These are phyloP conservation scores for Russula foetens DNA, from an alignment of 768 basidiomycete genomes.

Conservation along the genomic window DNA sequence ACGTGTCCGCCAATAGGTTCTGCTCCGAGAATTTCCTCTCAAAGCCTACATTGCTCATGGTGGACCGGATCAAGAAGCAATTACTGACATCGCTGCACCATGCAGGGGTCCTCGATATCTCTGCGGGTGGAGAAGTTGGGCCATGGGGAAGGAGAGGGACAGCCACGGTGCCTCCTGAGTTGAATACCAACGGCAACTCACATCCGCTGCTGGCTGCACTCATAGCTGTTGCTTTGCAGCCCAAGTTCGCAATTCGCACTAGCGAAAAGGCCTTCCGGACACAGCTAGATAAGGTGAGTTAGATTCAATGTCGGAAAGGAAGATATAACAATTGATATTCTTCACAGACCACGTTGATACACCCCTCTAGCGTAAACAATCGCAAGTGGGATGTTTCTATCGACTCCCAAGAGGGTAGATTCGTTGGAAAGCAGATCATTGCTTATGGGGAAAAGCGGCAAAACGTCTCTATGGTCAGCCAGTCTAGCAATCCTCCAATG, in stretches of 20 bases:
- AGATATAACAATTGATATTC: slow-evolving; percentile 7
- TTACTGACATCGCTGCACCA: slow-evolving; percentile 69
- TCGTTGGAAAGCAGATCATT: slow-evolving; percentile 62
- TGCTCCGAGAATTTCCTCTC: slow-evolving; percentile 81
- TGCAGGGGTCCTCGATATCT: slow-evolving; percentile 75
- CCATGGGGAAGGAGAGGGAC: slow-evolving; percentile 27
- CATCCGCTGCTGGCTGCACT: slow-evolving; percentile 73
- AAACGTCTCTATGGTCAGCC: slow-evolving; percentile 47
- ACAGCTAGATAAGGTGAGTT: slow-evolving; percentile 69
- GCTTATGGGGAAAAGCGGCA: slow-evolving; percentile 81
- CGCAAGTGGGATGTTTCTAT: slow-evolving; percentile 42
- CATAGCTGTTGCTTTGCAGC: slow-evolving; percentile 79
- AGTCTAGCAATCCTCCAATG: slow-evolving; percentile 35
- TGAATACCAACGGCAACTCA: slow-evolving; percentile 68
- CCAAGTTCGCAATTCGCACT: slow-evolving; percentile 80
- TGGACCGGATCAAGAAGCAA: slow-evolving; percentile 74
- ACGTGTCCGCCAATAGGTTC: slow-evolving; percentile 61
- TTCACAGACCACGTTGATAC: slow-evolving; percentile 62
- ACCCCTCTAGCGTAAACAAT: slow-evolving; percentile 81
- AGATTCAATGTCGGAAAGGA: background rate
- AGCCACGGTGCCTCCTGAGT: slow-evolving; percentile 47
- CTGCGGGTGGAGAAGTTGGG: slow-evolving; percentile 51
- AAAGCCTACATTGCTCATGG: slow-evolving; percentile 73
- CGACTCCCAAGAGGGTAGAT: slow-evolving; percentile 23
- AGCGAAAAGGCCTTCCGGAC: slow-evolving; percentile 65